A percentile compares a stretch with the other conserved stretches of the same genome.
These are phyloP conservation scores for Emericellopsis atlantica DNA, from an alignment of 2,329 filamentous ascomycete species.

Conservation along the genomic window DNA sequence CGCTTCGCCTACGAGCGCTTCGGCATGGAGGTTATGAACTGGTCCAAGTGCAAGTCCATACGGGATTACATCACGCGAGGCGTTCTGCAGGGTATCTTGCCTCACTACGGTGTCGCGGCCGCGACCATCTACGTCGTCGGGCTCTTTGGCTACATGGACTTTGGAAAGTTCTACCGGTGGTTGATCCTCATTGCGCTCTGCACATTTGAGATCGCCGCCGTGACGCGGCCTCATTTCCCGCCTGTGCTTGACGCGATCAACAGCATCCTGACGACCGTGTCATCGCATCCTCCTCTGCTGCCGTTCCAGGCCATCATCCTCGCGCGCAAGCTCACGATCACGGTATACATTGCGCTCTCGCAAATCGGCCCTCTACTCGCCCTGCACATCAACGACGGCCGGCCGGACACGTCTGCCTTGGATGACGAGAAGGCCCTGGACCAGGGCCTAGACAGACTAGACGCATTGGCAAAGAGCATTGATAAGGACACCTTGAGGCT, in stretches of 20 bases:
- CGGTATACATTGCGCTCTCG: slow-evolving; percentile 69
- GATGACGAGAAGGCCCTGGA: slow-evolving; percentile 36
- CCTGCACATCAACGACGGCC: slow-evolving; percentile 19
- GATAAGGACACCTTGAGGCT: slow-evolving; percentile 60
- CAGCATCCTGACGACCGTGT: slow-evolving; percentile 22
- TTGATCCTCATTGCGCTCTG: slow-evolving; percentile 39
- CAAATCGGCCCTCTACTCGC: slow-evolving; percentile 62
- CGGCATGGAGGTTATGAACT: slow-evolving; percentile 57
- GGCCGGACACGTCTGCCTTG: slow-evolving; percentile 11
- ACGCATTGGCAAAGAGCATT: slow-evolving; percentile 42
- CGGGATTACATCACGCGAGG: slow-evolving; percentile 63
- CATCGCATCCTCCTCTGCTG: slow-evolving; percentile 49
- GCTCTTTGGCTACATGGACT: slow-evolving; percentile 54
- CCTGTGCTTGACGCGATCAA: slow-evolving; percentile 31
- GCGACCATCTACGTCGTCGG: slow-evolving; percentile 48
- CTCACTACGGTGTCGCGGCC: slow-evolving; percentile 48
- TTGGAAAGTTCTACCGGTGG: slow-evolving; percentile 56
- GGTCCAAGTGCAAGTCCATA: slow-evolving; percentile 54
- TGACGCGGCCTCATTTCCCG: slow-evolving; percentile 42
- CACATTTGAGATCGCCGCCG: slow-evolving; percentile 42
- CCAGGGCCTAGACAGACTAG: slow-evolving; percentile 56
- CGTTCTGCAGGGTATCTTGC: slow-evolving; percentile 39
- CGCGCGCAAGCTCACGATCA: slow-evolving; percentile 63
- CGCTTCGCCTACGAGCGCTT: slow-evolving; percentile 87
- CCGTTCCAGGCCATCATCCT: slow-evolving; percentile 77